Evolutionary conservation across 192 early-diverging fungal genomes (phyloP).

Genomic region (Coemansia aciculifera): DNA sequence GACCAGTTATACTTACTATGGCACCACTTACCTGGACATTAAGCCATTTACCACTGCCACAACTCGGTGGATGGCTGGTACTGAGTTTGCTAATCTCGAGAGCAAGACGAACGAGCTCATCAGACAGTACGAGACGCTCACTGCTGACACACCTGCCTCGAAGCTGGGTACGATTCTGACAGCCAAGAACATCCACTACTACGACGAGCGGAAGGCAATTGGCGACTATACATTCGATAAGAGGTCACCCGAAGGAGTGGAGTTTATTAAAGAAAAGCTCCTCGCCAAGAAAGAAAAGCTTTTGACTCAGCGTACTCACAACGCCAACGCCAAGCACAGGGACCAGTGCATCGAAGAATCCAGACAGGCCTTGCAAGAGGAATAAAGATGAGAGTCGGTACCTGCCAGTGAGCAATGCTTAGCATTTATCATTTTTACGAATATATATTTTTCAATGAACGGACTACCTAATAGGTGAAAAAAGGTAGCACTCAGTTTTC

Average conservation of each 20-base stretch:
- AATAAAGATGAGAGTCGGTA: neutral
- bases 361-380: neutral
- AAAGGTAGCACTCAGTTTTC: slow-evolving; percentile 1
- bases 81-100: neutral
- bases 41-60: neutral
- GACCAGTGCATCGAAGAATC: neutral
- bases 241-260: slow-evolving; percentile 1
- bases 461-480: neutral
- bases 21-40: neutral
- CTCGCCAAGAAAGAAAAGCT: neutral
- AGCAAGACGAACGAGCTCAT: neutral
- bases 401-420: too few relatives aligned
- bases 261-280: neutral
- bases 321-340: neutral
- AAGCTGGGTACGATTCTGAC: neutral
- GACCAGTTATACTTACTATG: neutral
- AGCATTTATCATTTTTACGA: too few relatives aligned
- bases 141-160: neutral
- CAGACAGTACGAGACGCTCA: neutral
- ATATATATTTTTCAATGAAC: neutral
- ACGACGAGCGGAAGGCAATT: neutral
- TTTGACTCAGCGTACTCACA: neutral
- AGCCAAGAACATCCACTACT: neutral
- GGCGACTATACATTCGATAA: neutral
- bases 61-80: neutral